Base-by-base conservation (phyloP, 495 filamentous ascomycete species). In the Xylaria venustula region DNA sequence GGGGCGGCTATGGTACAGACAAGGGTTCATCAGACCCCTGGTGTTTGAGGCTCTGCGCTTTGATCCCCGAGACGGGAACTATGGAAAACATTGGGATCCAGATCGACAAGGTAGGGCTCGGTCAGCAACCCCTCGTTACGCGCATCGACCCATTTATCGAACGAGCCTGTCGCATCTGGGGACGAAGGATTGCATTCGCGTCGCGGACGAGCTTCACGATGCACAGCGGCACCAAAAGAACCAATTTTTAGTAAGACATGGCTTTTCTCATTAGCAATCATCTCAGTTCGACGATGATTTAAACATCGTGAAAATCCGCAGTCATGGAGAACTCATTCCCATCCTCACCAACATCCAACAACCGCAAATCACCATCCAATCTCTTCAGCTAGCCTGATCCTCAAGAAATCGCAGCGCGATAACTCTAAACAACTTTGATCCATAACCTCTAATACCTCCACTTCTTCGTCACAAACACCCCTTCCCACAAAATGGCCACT, bases 21-120 rank as follows among this genome's bases (percentile, higher is more conserved):
- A 61, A 64, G 68, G 58, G 63, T 46, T 65, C 58, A 17, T 60
- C 58, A 61, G 65, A 68, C 64, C 68, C 61, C 45, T 62, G 49
- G 56, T 58, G 68, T 70, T 63, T 68, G 65, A 66, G 65, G 63
- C 68, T 68, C 60, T 58, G 60, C 68, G 68, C 68, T 70, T 70
- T 68, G 68, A 70, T 70, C 60, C 26, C 26, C 30, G 51, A 54
- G 56, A 61, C 58, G 60, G 58, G 44, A 44, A 36, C 37, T 50
- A 62, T 12, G n/a, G 30, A 11, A 36, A 40, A 37, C 30, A 57
- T 42, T 46, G 57, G 60, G 61, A 55, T 8, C 44, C 57, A 44
- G 40, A 25, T 48, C 32, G 50, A 54, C 50, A 49, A 62, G 51
- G 50, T 53, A 66, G 59, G 49, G 23, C 42, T 14, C 17, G 17